Conservation (phyloP, 2,329 filamentous ascomycete species). For the Helotiales sp. region DNA sequence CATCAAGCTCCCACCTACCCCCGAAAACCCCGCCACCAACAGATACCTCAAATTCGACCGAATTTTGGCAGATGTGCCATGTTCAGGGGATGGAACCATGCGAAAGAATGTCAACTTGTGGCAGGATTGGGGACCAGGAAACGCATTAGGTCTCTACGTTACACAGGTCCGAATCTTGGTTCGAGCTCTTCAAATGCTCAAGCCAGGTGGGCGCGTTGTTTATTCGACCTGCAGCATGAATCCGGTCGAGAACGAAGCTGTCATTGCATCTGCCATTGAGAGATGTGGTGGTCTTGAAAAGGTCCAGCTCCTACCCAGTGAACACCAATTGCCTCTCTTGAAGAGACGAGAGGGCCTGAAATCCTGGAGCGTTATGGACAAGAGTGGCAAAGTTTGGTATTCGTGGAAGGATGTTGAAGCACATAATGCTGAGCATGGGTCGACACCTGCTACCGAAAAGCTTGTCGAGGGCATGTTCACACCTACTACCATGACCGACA, state of each 20-base stretch:
- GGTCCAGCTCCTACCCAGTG: slow-evolving; percentile 85
- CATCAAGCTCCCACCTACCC: slow-evolving; percentile 75
- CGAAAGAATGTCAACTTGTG: slow-evolving; percentile 94
- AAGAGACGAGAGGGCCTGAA: slow-evolving; percentile 78
- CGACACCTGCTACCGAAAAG: slow-evolving; percentile 65
- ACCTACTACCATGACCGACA: slow-evolving; percentile 53
- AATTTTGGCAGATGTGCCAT: slow-evolving; percentile 94
- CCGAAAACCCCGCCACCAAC: slow-evolving; percentile 59
- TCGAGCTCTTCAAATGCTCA: slow-evolving; percentile 92
- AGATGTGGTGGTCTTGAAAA: slow-evolving; percentile 83
- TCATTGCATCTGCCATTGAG: slow-evolving; percentile 85
- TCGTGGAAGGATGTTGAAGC: slow-evolving; percentile 83
- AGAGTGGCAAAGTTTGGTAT: slow-evolving; percentile 76
- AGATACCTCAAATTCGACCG: slow-evolving; percentile 95
- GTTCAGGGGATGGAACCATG: slow-evolving; percentile 91
- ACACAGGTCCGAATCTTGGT: slow-evolving; percentile 91
- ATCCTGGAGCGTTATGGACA: slow-evolving; percentile 91
- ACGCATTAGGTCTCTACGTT: slow-evolving; percentile 82
- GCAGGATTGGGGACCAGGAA: slow-evolving; percentile 92
- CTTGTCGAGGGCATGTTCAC: slow-evolving; percentile 87
- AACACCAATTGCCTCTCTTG: slow-evolving; percentile 74
- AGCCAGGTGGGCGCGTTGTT: slow-evolving; percentile 90
- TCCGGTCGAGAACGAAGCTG: slow-evolving; percentile 94
- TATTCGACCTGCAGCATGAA: slow-evolving; percentile 99
- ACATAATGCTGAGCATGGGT: slow-evolving; percentile 63